Conservation (phyloP, 352 stramenopile species). For the Pythium volutum region DNA sequence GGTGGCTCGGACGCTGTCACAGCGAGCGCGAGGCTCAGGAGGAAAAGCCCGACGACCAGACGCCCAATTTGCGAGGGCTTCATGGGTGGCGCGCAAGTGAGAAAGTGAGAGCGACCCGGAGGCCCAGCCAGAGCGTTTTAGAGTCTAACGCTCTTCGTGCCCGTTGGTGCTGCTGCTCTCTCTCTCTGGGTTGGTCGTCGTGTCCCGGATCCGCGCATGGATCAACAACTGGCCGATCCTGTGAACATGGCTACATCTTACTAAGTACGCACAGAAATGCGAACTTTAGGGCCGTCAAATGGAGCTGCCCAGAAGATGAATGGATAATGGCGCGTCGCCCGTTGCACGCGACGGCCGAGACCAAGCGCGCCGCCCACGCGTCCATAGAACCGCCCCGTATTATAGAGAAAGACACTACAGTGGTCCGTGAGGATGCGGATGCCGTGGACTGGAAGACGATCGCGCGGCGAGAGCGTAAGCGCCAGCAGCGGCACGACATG, state of each 20-base stretch:
- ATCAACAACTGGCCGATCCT: too few relatives aligned
- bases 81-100: too few relatives aligned
- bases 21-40: background rate
- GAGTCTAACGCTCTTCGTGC: too few relatives aligned
- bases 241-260: conserved; percentile 6
- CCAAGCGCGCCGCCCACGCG: background rate
- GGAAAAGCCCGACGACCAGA: background rate
- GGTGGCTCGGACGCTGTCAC: background rate
- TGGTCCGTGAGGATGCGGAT: background rate
- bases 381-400: background rate
- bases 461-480: conserved; percentile 36
- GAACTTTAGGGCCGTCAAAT: conserved; percentile 1
- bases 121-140: too few relatives aligned
- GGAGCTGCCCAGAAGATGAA: background rate
- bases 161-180: too few relatives aligned
- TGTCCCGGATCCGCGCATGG: too few relatives aligned
- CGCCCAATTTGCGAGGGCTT: too few relatives aligned
- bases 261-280: conserved; percentile 13
- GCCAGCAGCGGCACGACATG: conserved; percentile 45
- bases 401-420: background rate
- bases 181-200: too few relatives aligned
- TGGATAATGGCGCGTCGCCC: conserved; percentile 6
- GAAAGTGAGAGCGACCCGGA: too few relatives aligned
- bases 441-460: conserved; percentile 20
- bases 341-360: background rate